Conservation (phyloP, 345 rosid species). For the Camelina laxa region DNA sequence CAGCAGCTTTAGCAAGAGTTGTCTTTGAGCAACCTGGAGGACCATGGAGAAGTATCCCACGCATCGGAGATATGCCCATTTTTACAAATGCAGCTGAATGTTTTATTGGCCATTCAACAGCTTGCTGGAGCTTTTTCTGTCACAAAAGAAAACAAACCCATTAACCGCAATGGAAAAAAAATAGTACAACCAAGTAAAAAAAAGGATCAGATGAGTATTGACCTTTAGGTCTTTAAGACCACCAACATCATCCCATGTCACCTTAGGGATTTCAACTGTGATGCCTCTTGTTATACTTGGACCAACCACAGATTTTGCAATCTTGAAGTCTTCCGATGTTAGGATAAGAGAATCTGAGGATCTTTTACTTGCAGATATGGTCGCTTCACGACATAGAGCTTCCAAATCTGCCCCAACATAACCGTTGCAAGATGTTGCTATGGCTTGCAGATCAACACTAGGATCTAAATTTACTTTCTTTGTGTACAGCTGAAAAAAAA, state of each 20-base stretch:
- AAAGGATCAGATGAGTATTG: neutral
- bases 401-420: conserved; percentile 97
- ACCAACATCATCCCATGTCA: conserved; percentile 92
- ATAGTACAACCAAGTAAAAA: neutral
- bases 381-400: conserved; percentile 87
- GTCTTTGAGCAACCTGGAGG: conserved; percentile 99
- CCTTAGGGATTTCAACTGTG: conserved; percentile 85
- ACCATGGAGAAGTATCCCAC: conserved; percentile 91
- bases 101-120: conserved; percentile 97
- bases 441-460: conserved; percentile 58
- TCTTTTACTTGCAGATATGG: conserved; percentile 61
- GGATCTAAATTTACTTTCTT: conserved; percentile 66
- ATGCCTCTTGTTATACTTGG: conserved; percentile 96
- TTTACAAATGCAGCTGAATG: conserved; percentile 71
- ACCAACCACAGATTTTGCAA: conserved; percentile 72
- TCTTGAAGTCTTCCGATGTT: conserved; percentile 68
- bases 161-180: neutral
- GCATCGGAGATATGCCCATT: conserved; percentile 81
- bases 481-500: conserved; percentile 68
- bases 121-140: conserved; percentile 89
- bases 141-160: neutral
- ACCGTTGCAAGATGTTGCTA: conserved; percentile 87
- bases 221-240: conserved; percentile 79
- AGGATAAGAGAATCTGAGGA: conserved; percentile 51
- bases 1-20: conserved; percentile 97